phyloP scores from a whole-genome alignment of 2,329 filamentous ascomycete genomes.

The Exophiala sp. region DNA sequence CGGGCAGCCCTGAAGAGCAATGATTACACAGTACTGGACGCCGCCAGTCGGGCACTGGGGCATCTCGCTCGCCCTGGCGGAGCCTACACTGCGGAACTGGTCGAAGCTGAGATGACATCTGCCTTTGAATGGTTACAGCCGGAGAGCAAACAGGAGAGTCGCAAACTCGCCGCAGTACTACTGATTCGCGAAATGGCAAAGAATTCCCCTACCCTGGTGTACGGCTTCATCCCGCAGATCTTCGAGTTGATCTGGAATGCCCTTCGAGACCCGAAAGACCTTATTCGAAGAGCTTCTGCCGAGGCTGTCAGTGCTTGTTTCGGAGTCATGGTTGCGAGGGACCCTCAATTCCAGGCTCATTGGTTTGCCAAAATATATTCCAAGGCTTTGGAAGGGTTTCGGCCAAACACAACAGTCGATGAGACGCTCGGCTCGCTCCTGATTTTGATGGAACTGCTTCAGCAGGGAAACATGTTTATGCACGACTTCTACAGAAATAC shows the following conservation, averaged over 20 bases:
- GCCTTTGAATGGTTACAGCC: conserved; percentile 95
- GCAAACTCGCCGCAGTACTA: conserved; percentile 86
- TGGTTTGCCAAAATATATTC: conserved; percentile 91
- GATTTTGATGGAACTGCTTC: conserved; percentile 83
- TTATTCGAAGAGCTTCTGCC: conserved; percentile 86
- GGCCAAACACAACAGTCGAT: conserved; percentile 68
- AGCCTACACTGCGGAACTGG: conserved; percentile 86
- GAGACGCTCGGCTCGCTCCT: conserved; percentile 89
- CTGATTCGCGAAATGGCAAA: conserved; percentile 84
- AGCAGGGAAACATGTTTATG: conserved; percentile 99
- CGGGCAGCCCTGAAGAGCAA: conserved; percentile 83
- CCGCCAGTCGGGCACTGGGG: conserved; percentile 81
- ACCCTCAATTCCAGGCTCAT: conserved; percentile 74
- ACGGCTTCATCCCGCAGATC: conserved; percentile 88
- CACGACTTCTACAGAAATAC: conserved; percentile 86
- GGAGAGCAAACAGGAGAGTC: conserved; percentile 77
- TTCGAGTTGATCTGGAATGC: conserved; percentile 97
- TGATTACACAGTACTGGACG: conserved; percentile 83
- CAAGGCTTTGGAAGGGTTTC: conserved; percentile 73
- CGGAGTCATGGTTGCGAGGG: conserved; percentile 88
- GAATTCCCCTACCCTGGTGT: conserved; percentile 91
- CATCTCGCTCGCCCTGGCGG: conserved; percentile 88
- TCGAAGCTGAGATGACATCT: conserved; percentile 94
- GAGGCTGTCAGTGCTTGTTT: conserved; percentile 94
- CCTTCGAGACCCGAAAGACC: conserved; percentile 77